Conservation (phyloP, 2,329 filamentous ascomycete genomes). For the Plectosphaerella cucumerina region DNA sequence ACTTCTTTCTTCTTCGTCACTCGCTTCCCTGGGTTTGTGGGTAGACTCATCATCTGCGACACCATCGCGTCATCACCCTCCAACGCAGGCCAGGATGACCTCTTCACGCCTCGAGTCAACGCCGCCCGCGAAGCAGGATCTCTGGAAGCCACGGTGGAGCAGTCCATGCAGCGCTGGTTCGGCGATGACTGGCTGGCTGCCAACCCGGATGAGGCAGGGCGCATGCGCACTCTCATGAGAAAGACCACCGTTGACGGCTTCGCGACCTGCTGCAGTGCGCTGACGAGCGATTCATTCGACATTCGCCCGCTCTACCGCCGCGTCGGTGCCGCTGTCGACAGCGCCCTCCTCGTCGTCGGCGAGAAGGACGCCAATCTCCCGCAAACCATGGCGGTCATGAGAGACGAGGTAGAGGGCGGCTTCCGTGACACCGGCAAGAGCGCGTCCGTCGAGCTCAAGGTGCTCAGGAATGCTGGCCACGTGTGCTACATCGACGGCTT, state of each 20-base stretch:
- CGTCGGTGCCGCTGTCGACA: slow-evolving; percentile 27
- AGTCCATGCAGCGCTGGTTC: slow-evolving; percentile 37
- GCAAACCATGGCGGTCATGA: slow-evolving; percentile 31
- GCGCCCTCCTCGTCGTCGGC: slow-evolving; percentile 32
- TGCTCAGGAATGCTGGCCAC: slow-evolving; percentile 32
- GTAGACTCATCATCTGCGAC: slow-evolving; percentile 33
- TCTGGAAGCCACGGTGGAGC: slow-evolving; percentile 23
- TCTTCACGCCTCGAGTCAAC: slow-evolving; percentile 29
- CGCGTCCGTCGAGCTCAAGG: slow-evolving; percentile 22
- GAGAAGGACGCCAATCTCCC: slow-evolving; percentile 37
- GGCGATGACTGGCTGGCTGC: slow-evolving; percentile 28
- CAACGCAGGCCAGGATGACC: slow-evolving; percentile 28
- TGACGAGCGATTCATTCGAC: slow-evolving; percentile 31
- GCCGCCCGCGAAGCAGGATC: slow-evolving; percentile 26
- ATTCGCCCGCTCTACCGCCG: slow-evolving; percentile 26
- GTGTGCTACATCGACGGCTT: slow-evolving; percentile 32
- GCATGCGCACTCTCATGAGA: slow-evolving; percentile 30
- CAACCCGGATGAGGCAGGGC: slow-evolving; percentile 27
- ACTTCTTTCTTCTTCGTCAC: slow-evolving; percentile 33
- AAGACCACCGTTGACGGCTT: slow-evolving; percentile 34
- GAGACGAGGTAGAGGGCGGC: slow-evolving; percentile 26
- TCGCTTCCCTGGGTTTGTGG: slow-evolving; percentile 30
- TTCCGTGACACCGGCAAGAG: slow-evolving; percentile 20
- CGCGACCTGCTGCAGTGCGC: slow-evolving; percentile 34
- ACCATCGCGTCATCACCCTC: slow-evolving; percentile 33